phyloP scores from a whole-genome alignment of 2,329 filamentous ascomycete species.

The Trichoderma brevicompactum region DNA sequence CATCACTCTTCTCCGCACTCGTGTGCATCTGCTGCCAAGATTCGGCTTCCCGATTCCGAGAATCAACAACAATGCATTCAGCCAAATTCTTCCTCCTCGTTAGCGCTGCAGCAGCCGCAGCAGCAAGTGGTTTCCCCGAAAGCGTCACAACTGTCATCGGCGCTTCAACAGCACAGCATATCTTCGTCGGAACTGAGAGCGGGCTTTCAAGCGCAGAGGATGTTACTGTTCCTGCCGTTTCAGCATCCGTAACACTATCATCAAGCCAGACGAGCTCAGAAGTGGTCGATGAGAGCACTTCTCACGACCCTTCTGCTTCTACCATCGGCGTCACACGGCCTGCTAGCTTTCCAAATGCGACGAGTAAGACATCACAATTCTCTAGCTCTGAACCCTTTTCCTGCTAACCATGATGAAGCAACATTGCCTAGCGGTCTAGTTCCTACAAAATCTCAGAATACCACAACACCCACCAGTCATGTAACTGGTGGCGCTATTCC shows the following conservation, averaged over 20 bases:
- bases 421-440: slow-evolving; percentile 18
- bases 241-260: slow-evolving; percentile 16
- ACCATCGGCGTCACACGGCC: slow-evolving; percentile 13
- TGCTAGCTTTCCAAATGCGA: slow-evolving; percentile 24
- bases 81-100: slow-evolving; percentile 30
- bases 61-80: slow-evolving; percentile 31
- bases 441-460: slow-evolving; percentile 34
- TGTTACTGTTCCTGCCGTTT: slow-evolving; percentile 11
- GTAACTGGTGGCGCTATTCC: slow-evolving; percentile 42
- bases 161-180: slow-evolving; percentile 10
- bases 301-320: background rate
- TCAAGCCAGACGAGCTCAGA: background rate
- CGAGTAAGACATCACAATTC: slow-evolving; percentile 12
- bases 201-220: slow-evolving; percentile 4
- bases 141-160: slow-evolving; percentile 4
- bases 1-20: slow-evolving; percentile 17
- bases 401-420: slow-evolving; percentile 22
- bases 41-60: slow-evolving; percentile 5
- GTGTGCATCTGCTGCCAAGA: slow-evolving; percentile 19
- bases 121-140: slow-evolving; percentile 20
- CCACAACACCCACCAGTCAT: slow-evolving; percentile 37
- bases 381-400: background rate
- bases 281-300: background rate
- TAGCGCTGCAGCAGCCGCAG: slow-evolving; percentile 29
- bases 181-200: slow-evolving; percentile 1